Evolutionary conservation across 2,329 filamentous ascomycete species (phyloP), one percentile per base, ranked within the genome.

Genomic region (Claviceps humidiphila): DNA sequence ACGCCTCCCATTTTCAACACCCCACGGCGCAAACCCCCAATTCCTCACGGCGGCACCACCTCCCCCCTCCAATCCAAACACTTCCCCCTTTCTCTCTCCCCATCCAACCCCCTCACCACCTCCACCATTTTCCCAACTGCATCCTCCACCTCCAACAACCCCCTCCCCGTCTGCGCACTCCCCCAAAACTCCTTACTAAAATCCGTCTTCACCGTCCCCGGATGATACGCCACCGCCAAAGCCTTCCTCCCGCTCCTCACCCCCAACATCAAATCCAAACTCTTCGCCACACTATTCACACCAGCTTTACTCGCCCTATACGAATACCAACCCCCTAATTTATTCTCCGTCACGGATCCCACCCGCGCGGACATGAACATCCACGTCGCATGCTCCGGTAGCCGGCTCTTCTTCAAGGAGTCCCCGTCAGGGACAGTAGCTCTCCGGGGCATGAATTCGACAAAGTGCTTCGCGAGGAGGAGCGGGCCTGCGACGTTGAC

Each of bases 321-420:
- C 52, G 76, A 81, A 65, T 89, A 94, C 88, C 87, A 93, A 0
- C 88, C 88, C 2, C 87, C 88, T 0, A 82, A 71, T 2, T 68
- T 63, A 61, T 94, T 91, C 59, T 91, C 86, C 0, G 76, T 71
- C 22, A 85, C 84, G 37, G 78, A 84, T 9, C 87, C 87, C 0
- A 94, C 85, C 44, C 88, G 80, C 2, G 87, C 88, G 5, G 84
- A 84, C 81, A 89, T 85, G 61, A 79, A 79, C n/a, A 84, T 76
- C 73, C 84, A 87, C 2, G 82, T 77, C 0, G 86, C 80, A 51
- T 77, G 73, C 0, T 58, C 53, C 0, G 76, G 72, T 2, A 85
- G 44, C n/a, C 26, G 9, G 4, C 40, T 22, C 17, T n/a, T 2
- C 40, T 17, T 17, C 40, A 41, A 17, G n/a, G 13, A 20, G 2